Conservation (phyloP, 2,329 filamentous ascomycete species). For the Colletotrichum sp. region DNA sequence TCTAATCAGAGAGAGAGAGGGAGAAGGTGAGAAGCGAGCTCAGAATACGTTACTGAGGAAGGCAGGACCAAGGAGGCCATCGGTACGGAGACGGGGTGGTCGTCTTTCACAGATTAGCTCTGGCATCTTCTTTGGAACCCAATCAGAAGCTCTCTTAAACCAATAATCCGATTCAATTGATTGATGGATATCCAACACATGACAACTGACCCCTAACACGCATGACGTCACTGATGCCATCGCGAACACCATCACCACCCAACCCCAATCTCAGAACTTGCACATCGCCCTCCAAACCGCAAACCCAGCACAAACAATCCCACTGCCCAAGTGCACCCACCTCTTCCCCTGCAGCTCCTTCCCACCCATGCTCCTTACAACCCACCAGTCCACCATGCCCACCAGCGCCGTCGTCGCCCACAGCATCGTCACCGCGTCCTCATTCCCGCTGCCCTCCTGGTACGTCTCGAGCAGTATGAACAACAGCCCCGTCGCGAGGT, state of each 20-base stretch:
- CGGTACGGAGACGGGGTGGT: background rate
- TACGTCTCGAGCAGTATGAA: conserved; percentile 19
- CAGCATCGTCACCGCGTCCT: conserved; percentile 15
- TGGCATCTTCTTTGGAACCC: background rate
- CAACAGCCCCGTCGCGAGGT: background rate
- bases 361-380: background rate
- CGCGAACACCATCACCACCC: background rate
- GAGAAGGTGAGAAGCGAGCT: background rate
- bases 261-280: background rate
- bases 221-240: background rate
- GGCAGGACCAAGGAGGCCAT: background rate
- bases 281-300: background rate
- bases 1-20: background rate
- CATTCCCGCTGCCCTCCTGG: conserved; percentile 18
- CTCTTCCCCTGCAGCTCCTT: background rate
- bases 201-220: fast-evolving
- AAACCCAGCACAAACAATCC: background rate
- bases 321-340: background rate
- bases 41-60: background rate
- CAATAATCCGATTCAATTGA: background rate
- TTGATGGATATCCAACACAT: background rate
- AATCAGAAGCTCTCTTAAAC: fast-evolving
- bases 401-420: background rate
- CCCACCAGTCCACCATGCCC: conserved; percentile 6
- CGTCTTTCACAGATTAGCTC: background rate